Conservation (phyloP, 177 flowering plant genomes). For the Tripterygium wilfordii region DNA sequence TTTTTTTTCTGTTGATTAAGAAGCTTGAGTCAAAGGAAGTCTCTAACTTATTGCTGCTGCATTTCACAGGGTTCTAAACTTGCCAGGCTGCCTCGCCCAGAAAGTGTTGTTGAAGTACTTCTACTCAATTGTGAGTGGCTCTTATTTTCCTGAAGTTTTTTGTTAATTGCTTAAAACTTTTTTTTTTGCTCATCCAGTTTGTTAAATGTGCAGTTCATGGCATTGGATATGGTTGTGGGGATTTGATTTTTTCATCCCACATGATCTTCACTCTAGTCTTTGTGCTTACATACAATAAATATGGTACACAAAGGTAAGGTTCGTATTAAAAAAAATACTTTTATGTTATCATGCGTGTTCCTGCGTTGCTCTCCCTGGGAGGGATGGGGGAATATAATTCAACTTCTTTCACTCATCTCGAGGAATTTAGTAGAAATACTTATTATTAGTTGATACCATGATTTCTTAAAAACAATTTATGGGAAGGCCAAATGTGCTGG, state of each 20-base stretch:
- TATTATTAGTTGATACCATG: too few species aligned
- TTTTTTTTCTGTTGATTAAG: too few species aligned
- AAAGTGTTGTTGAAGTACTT: constrained; percentile 62
- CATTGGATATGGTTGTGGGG: constrained; percentile 91
- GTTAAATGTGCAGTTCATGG: constrained; percentile 77
- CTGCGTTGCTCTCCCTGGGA: too few species aligned
- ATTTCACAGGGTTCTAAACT: constrained; percentile 87
- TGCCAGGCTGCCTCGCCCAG: constrained; percentile 84
- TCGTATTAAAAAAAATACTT: background rate
- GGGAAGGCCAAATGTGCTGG: too few species aligned
- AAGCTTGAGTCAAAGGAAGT: too few species aligned
- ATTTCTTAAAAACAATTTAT: too few species aligned
- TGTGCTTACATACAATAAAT: constrained; percentile 85
- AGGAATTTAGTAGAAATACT: too few species aligned
- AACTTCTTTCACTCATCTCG: too few species aligned
- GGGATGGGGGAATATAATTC: too few species aligned
- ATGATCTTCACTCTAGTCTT: constrained; percentile 96
- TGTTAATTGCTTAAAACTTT: too few species aligned
- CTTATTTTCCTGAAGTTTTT: background rate
- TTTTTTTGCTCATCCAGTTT: constrained; percentile 4
- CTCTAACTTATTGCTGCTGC: background rate
- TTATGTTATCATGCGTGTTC: too few species aligned
- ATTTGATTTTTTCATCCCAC: constrained; percentile 97
- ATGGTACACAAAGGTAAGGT: constrained; percentile 72
- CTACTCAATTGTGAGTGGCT: constrained; percentile 57